phyloP scores from a whole-genome alignment of 192 early-diverging fungal genomes.

The Pecoramyces ruminantium region DNA sequence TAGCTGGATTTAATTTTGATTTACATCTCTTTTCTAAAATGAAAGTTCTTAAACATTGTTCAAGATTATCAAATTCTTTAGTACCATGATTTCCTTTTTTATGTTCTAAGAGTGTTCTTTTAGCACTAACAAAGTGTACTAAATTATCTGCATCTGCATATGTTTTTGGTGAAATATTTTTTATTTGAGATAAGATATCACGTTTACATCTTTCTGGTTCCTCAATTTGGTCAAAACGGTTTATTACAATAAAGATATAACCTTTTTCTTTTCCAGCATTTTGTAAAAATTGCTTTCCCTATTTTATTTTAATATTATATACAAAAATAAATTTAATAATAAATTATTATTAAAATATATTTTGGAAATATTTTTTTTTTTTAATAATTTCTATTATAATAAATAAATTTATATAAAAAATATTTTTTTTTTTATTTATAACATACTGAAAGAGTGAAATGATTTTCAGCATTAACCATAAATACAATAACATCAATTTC shows the following conservation, averaged over 20 bases:
- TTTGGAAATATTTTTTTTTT: no score
- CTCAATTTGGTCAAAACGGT: constrained; percentile 90
- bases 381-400: no score
- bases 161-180: constrained; percentile 80
- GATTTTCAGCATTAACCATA: constrained; percentile 97
- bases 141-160: constrained; percentile 76
- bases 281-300: no score
- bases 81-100: constrained; percentile 1
- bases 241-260: constrained; percentile 96
- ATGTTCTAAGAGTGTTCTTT: not conserved
- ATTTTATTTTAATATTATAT: constrained; percentile 77
- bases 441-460: constrained; percentile 93
- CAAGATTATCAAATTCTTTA: constrained; percentile 49
- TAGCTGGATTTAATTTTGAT: constrained; percentile 85
- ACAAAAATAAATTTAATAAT: no score
- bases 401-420: not conserved
- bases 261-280: no score
- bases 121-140: no score
- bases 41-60: no score
- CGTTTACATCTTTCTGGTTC: constrained; percentile 85
- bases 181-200: constrained; percentile 91
- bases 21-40: constrained; percentile 87
- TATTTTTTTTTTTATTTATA: no score
- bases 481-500: no score
- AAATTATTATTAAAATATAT: no score